Conservation (phyloP, 2,329 filamentous ascomycete species). For the Pyrenophora seminiperda region DNA sequence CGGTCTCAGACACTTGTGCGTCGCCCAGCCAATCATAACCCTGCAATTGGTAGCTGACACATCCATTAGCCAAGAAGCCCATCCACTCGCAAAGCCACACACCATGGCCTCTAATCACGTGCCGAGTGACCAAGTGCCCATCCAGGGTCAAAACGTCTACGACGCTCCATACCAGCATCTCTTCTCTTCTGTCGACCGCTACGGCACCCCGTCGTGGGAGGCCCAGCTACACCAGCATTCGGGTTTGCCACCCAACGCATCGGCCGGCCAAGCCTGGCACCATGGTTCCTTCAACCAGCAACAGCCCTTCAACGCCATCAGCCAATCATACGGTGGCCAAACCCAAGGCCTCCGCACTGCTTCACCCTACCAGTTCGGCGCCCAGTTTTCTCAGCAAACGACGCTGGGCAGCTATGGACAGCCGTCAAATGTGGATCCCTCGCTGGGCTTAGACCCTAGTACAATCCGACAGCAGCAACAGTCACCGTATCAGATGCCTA, state of each 20-base stretch:
- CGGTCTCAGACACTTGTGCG: constrained; percentile 29
- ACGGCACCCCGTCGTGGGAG: constrained; percentile 38
- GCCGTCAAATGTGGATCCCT: constrained; percentile 35
- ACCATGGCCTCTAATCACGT: constrained; percentile 48
- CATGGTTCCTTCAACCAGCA: constrained; percentile 25
- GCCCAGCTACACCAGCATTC: constrained; percentile 35
- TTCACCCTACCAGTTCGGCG: constrained; percentile 42
- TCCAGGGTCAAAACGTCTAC: constrained; percentile 43
- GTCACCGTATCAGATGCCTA: constrained; percentile 38
- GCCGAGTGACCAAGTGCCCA: constrained; percentile 40
- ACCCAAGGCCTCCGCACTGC: constrained; percentile 32
- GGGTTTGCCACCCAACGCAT: constrained; percentile 23
- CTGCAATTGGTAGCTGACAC: constrained; percentile 19
- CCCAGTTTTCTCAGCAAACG: constrained; percentile 35
- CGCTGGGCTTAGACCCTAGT: constrained; percentile 31
- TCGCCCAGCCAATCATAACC: constrained; percentile 37
- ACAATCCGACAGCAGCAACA: constrained; percentile 38
- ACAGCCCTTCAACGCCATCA: constrained; percentile 24
- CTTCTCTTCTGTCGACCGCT: constrained; percentile 39
- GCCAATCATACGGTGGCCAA: constrained; percentile 33
- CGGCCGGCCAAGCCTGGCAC: constrained; percentile 32
- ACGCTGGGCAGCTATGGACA: constrained; percentile 32
- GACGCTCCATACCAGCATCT: constrained; percentile 39
- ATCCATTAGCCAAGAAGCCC: constrained; percentile 18
- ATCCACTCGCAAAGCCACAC: constrained; percentile 6